phyloP scores from a whole-genome alignment of 2,329 filamentous ascomycete species.

The Colletotrichum tamarilloi region DNA sequence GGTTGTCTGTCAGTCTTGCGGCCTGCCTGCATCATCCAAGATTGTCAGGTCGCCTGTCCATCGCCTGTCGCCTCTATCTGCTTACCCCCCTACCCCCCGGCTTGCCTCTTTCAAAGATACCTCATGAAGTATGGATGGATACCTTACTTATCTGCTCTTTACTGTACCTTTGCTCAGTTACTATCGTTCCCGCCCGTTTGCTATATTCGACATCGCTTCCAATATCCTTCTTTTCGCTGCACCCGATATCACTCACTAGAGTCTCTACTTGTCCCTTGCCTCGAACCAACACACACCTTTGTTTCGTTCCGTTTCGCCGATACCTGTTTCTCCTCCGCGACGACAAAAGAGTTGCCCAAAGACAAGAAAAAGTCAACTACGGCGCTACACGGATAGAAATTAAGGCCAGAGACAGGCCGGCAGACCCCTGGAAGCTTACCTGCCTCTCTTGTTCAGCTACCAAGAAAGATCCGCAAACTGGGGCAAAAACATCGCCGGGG shows the following conservation, averaged over 20 bases:
- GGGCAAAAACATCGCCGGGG: constrained; percentile 25
- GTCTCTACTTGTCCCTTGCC: neutral
- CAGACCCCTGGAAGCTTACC: constrained; percentile 4
- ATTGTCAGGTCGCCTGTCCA: neutral
- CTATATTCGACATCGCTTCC: neutral
- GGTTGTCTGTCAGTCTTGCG: neutral
- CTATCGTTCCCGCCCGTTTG: constrained; percentile 11
- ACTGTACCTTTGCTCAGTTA: neutral
- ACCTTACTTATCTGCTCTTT: neutral
- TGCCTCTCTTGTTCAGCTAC: constrained; percentile 26
- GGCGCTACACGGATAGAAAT: neutral
- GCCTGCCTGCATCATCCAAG: constrained; percentile 31
- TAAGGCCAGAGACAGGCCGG: neutral
- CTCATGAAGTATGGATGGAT: neutral
- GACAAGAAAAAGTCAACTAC: neutral
- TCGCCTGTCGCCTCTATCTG: constrained; percentile 67
- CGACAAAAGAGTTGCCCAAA: neutral
- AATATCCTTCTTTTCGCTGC: neutral
- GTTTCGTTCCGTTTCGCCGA: neutral
- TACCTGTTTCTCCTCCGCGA: neutral
- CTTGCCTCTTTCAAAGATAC: neutral
- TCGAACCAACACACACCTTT: neutral
- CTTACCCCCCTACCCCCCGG: constrained; percentile 57
- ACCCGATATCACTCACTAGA: neutral
- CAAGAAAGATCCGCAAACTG: constrained; percentile 25